A percentile compares a stretch with the other conserved stretches of the same genome.
Conservation (phyloP, 106 monocot genomes). For the Xerophyta viscosa region DNA sequence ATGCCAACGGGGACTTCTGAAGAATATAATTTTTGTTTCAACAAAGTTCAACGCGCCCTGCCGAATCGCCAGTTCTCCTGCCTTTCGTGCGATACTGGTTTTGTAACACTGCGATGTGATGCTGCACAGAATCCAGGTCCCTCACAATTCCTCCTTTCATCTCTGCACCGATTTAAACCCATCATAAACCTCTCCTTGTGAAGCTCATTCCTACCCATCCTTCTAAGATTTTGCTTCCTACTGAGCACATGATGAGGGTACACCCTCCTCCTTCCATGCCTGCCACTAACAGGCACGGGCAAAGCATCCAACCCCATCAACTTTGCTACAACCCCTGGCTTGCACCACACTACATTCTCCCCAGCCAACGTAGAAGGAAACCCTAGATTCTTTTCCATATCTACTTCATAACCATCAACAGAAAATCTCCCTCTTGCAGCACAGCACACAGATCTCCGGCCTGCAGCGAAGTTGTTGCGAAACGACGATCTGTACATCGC, state of each 20-base stretch:
- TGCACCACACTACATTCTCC: slow-evolving; percentile 86
- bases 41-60: slow-evolving; percentile 6
- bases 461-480: slow-evolving; percentile 15
- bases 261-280: slow-evolving; percentile 1
- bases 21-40: too few relatives aligned
- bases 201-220: slow-evolving; percentile 34
- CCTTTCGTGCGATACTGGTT: slow-evolving; percentile 6
- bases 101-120: slow-evolving; percentile 10
- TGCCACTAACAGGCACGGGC: slow-evolving; percentile 49
- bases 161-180: slow-evolving; percentile 28
- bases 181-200: slow-evolving; percentile 41
- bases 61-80: slow-evolving; percentile 19
- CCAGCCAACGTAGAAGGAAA: slow-evolving; percentile 56
- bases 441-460: slow-evolving; percentile 21
- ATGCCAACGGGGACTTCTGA: too few relatives aligned
- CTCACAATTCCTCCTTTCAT: slow-evolving; percentile 10
- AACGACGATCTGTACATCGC: slow-evolving; percentile 72
- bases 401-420: slow-evolving; percentile 13
- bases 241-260: neutral
- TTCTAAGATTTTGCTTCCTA: slow-evolving; percentile 38
- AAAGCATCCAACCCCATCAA: slow-evolving; percentile 85
- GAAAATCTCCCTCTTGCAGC: neutral
- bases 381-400: slow-evolving; percentile 15
- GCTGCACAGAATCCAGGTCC: slow-evolving; percentile 3
- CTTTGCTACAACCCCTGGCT: slow-evolving; percentile 77